phyloP scores from a whole-genome alignment of 2,329 filamentous ascomycete genomes.

The Fusarium secorum region DNA sequence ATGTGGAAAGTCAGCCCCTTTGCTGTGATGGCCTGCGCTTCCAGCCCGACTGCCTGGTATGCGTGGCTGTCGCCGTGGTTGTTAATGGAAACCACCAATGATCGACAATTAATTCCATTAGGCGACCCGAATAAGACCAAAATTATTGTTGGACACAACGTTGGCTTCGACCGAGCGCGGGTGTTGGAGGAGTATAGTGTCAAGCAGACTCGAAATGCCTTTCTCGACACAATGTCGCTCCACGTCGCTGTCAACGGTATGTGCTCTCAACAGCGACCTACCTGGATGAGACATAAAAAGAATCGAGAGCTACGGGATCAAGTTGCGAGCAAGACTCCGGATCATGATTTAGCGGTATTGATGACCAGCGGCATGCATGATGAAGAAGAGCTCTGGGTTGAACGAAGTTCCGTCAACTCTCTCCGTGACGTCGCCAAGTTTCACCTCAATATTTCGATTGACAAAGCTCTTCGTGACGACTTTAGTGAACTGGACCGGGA shows the following conservation, averaged over 20 bases:
- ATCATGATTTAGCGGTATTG: conserved; percentile 73
- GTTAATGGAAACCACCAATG: conserved; percentile 78
- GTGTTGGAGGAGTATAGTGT: conserved; percentile 89
- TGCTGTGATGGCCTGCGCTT: conserved; percentile 96
- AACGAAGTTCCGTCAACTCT: conserved; percentile 93
- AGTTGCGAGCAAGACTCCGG: conserved; percentile 74
- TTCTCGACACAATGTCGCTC: conserved; percentile 96
- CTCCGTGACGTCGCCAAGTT: conserved; percentile 95
- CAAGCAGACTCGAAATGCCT: conserved; percentile 82
- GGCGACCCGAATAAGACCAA: conserved; percentile 77
- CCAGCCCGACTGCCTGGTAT: conserved; percentile 91
- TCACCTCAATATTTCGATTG: conserved; percentile 88
- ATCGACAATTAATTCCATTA: conserved; percentile 84
- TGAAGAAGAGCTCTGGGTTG: conserved; percentile 95
- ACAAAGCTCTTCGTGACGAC: conserved; percentile 86
- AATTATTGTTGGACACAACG: conserved; percentile 91
- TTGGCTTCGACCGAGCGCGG: conserved; percentile 91
- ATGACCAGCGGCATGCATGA: conserved; percentile 78
- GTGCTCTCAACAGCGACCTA: conserved; percentile 95
- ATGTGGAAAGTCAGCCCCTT: conserved; percentile 94
- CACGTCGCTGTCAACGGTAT: conserved; percentile 98
- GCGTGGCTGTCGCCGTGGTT: conserved; percentile 97
- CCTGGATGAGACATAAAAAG: conserved; percentile 97
- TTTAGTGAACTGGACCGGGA: conserved; percentile 83
- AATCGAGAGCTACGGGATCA: conserved; percentile 83